Evolutionary conservation across 805 yeast genomes (phyloP).

Genomic region (Yamadazyma phyllophila): DNA sequence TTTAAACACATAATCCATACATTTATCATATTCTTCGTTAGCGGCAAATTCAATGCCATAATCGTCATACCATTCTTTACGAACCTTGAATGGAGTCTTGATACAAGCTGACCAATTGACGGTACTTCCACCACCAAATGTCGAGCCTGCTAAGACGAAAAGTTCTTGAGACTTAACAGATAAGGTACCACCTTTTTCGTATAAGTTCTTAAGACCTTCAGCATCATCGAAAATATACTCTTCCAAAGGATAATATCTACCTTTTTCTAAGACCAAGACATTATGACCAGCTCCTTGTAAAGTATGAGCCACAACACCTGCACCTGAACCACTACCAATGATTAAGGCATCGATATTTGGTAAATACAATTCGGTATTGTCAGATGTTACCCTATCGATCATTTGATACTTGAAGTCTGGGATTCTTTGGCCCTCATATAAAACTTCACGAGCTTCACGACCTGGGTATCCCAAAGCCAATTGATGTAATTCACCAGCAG

Average conservation of each 20-base stretch:
- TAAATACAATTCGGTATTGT: conserved; percentile 29
- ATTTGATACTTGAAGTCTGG: conserved; percentile 29
- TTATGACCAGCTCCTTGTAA: conserved; percentile 42
- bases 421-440: conserved; percentile 24
- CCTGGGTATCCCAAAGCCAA: conserved; percentile 41
- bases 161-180: conserved; percentile 33
- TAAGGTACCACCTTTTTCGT: conserved; percentile 40
- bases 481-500: conserved; percentile 32
- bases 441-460: conserved; percentile 25
- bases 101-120: conserved; percentile 58
- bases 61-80: conserved; percentile 50
- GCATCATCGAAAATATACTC: conserved; percentile 38
- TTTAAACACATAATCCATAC: conserved; percentile 44
- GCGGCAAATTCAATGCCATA: conserved; percentile 48
- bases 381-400: conserved; percentile 28
- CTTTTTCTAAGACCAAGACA: conserved; percentile 51
- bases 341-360: conserved; percentile 45
- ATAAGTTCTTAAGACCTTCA: conserved; percentile 34
- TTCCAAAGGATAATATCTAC: conserved; percentile 36
- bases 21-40: conserved; percentile 39
- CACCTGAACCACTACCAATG: conserved; percentile 54
- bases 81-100: conserved; percentile 47
- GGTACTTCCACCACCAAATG: conserved; percentile 58
- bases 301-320: conserved; percentile 51
- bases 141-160: conserved; percentile 47